Base-by-base conservation (phyloP, 805 yeast species). In the Ogataea sp. region DNA sequence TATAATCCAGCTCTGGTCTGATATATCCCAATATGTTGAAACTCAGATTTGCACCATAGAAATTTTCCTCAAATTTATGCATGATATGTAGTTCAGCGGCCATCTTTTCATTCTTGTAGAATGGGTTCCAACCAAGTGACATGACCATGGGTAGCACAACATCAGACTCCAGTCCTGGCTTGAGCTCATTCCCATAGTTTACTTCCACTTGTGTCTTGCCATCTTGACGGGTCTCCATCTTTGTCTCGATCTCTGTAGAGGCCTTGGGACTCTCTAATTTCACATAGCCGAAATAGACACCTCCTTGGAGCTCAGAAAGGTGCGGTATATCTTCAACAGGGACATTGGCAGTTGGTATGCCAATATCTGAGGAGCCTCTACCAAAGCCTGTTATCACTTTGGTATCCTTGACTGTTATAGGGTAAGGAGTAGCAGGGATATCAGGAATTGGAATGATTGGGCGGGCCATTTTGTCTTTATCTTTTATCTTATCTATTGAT, bases 61-160 rank as follows among this genome's bases (percentile, higher is more conserved):
- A 93, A 45, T 73, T 68, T 10, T 64, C 52, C 0, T 54, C 46
- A 52, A 88, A 93, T 32, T 79, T 62, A 61, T 87, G 94, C 39
- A 93, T 68, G 5, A 93, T 72, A 59, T 93, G 96, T 18, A 93
- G 67, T 52, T 93, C 95, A 3, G 93, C 94, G 0, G 95, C 80
- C 61, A 85, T 86, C 49, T 73, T 73, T 37, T 75, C 68, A 59
- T 93, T 89, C 20, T 79, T 73, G 63, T 78, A 93, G 56, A 81
- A 90, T 29, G 98, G 97, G 55, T 93, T 93, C 84, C 88, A 86
- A 1, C 99, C 99, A 16, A 93, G 71, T 8, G 96, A 85, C 85
- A 90, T 82, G 8, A 93, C 98, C 80, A 88, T 87, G 1, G 97
- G 97, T 20, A 78, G 64, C 2, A 69, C 70, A 16, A 62, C 61